Base-by-base conservation (phyloP, 306 rosid species). In the Phaseolus lunatus region DNA sequence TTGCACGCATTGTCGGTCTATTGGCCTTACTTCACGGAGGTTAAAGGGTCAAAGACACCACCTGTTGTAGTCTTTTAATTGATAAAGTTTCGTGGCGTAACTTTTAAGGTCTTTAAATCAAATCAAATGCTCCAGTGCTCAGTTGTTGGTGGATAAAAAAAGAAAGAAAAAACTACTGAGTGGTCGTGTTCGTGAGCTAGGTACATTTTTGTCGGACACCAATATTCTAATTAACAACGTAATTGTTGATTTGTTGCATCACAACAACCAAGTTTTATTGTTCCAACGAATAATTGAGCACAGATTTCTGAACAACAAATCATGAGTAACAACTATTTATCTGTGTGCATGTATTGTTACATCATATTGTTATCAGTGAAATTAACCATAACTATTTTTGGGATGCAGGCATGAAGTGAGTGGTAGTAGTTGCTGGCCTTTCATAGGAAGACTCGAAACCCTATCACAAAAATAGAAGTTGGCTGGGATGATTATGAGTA, bases 321-420 rank as follows among this genome's bases (percentile, higher is more conserved):
- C 31, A 8, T 57, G 4, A 73, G 18, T 26, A 26, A 23, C 22
- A 10, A 41, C 26, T 24, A 2, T 2, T 52, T 20, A 0, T 52
- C 1, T 71, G 22, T 37, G 37, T 19, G 5, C 65, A 33, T n/a
- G n/a, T n/a, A n/a, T n/a, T n/a, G n/a, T n/a, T n/a, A 7, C 7
- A 7, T 43, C 4, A 39, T 39, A 43, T 43, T 43, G 11, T 43
- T 43, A 43, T 43, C 15, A 43, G 18, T 5, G 4, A 41, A 41
- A 9, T 41, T 11, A n/a, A 39, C 41, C 11, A 69, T 2, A 41
- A 48, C 12, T 19, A 5, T 7, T 50, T 49, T 39, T 19, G 23
- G 15, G 57, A 80, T 85, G 89, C 86, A 87, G 91, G 84, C 80
- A 69, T 62, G 87, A 54, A 73, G 76, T 50, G 39, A 77, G 89